Conservation (phyloP, 768 basidiomycete species). For the Mrakia gelida region DNA sequence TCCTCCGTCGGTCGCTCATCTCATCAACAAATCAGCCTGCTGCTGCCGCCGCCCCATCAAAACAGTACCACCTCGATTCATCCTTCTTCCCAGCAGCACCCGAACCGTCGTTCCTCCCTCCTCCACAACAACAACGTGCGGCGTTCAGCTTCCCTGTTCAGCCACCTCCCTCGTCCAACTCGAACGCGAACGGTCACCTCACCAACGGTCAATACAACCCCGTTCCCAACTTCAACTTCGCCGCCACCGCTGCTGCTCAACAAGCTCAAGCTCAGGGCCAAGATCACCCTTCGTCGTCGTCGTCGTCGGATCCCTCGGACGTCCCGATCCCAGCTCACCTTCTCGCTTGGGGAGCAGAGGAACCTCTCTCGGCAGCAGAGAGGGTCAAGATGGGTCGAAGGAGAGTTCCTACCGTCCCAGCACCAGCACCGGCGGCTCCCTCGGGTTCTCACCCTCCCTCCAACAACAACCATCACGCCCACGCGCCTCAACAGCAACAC, state of each 20-base stretch:
- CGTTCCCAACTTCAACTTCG: background rate
- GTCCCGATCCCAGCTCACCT: slow-evolving; percentile 8
- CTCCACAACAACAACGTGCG: slow-evolving; percentile 13
- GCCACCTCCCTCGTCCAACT: background rate
- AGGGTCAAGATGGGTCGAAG: slow-evolving; percentile 24
- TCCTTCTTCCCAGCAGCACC: slow-evolving; percentile 18
- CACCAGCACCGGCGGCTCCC: background rate
- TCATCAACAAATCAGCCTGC: background rate
- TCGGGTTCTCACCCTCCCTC: background rate
- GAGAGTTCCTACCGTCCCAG: background rate
- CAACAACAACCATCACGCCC: background rate
- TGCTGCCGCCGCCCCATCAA: background rate
- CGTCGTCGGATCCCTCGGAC: background rate
- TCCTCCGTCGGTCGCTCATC: background rate
- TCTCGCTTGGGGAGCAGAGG: slow-evolving; percentile 20
- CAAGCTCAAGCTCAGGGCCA: background rate
- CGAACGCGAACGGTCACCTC: background rate
- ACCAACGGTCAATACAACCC: background rate
- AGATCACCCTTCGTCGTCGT: background rate
- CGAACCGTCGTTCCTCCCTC: slow-evolving; percentile 2
- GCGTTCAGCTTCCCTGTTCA: background rate
- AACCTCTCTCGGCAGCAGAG: slow-evolving; percentile 20
- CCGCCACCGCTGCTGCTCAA: background rate
- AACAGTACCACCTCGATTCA: slow-evolving; percentile 10
- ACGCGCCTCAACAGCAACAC: background rate